phyloP scores from a whole-genome alignment of 345 rosid genomes.

The Linum trigynum region DNA sequence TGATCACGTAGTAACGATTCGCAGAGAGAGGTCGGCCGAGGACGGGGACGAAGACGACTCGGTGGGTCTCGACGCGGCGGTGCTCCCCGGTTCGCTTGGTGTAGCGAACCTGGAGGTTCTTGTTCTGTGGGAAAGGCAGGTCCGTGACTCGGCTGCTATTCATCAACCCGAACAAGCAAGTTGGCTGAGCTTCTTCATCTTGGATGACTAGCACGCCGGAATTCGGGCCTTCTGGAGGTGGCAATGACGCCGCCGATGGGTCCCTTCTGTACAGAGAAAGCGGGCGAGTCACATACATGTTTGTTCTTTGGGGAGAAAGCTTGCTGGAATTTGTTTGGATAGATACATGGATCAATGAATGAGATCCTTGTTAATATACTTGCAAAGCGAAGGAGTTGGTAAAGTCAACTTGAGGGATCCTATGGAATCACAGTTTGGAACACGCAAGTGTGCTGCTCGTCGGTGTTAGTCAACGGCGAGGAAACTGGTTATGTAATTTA shows the following conservation, averaged over 20 bases:
- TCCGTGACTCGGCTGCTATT: slow-evolving; percentile 16
- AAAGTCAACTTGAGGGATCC: too few relatives aligned
- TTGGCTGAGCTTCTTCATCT: slow-evolving; percentile 48
- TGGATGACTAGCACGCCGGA: slow-evolving; percentile 48
- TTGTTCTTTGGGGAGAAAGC: neutral
- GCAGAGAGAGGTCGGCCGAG: slow-evolving; percentile 43
- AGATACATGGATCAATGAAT: too few relatives aligned
- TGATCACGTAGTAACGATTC: slow-evolving; percentile 22
- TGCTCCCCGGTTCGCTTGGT: neutral
- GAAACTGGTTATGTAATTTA: too few relatives aligned
- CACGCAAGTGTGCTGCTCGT: too few relatives aligned
- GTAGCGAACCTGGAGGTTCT: slow-evolving; percentile 24
- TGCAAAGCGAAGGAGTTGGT: too few relatives aligned
- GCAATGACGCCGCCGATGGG: slow-evolving; percentile 26
- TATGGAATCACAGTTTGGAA: too few relatives aligned
- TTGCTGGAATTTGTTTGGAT: too few relatives aligned
- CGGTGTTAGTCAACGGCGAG: too few relatives aligned
- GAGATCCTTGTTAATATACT: too few relatives aligned
- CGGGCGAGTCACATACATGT: slow-evolving; percentile 47
- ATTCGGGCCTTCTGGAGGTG: slow-evolving; percentile 48
- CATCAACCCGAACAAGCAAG: slow-evolving; percentile 37
- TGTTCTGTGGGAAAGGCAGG: slow-evolving; percentile 56
- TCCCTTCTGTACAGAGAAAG: slow-evolving; percentile 34
- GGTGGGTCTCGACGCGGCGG: slow-evolving; percentile 3
- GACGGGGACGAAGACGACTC: slow-evolving; percentile 40